Evolutionary conservation across 768 basidiomycete species (phyloP), one percentile per base, ranked within the genome.

Genomic region (Boletus barrowsii): DNA sequence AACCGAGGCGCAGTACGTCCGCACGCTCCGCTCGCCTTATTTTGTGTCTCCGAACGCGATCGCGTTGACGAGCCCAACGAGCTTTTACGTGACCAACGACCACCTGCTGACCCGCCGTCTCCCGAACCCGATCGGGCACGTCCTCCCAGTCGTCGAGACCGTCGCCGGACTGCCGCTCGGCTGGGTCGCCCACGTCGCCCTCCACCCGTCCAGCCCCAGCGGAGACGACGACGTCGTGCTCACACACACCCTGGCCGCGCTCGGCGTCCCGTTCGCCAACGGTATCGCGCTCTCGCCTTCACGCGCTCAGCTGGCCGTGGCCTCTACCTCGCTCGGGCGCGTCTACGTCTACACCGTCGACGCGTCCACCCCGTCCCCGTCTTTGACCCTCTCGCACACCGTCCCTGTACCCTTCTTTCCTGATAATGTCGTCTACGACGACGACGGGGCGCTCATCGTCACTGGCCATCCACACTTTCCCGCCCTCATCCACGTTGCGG

Each of bases 51-150:
- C 87, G 26, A 90, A 90, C 63, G 74, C 83, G 4, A 65, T 90
- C 54, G 82, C 86, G 17, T 67, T 87, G 32, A 84, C 86, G 10
- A 80, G 84, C 41, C 80, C 83, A 1, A 77, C 79, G 53, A 80
- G 84, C 1, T 89, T 90, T 67, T 89, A 84, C 62, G 77, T 90
- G 46, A 80, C 80, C 40, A 86, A 90, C 63, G 88, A 90, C 65
- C 88, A 90, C 61, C 68, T 80, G 35, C 65, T 87, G 62, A 88
- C 86, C 3, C 78, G 84, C 9, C 82, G 88, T 14, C 71, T 83
- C 18, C 82, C 83, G 0, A 62, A 68, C 32, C 60, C 62, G 10
- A 37, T 86, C n/a, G 82, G 83, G 10, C 68, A 70, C 40, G 52
- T 83, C 24, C 60, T 83, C 0, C 81, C 87, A 3, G 7, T 83